Conservation (phyloP, 768 basidiomycete genomes). For the Podaxis pistillaris region DNA sequence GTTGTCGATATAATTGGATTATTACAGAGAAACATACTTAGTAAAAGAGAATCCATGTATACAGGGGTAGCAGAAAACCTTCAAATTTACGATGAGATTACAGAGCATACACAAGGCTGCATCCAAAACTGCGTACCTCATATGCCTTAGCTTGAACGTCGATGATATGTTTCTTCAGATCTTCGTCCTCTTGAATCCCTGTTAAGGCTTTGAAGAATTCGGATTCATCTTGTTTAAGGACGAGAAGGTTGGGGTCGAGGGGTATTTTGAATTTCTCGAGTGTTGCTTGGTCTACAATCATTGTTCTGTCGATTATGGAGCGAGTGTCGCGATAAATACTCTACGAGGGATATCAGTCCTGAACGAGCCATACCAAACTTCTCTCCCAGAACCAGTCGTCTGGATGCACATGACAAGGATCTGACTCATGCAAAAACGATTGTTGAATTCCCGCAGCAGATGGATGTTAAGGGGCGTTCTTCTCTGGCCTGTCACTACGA, state of each 20-base stretch:
- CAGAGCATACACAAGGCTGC: constrained; percentile 22
- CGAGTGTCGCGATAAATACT: no score
- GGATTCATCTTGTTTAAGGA: background rate
- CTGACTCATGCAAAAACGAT: no score
- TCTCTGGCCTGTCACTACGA: no score
- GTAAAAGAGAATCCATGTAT: constrained; percentile 35
- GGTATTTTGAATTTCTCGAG: background rate
- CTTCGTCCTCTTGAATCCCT: constrained; percentile 32
- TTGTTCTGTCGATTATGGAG: no score
- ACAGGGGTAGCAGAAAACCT: constrained; percentile 29
- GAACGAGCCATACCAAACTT: no score
- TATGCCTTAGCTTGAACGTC: constrained; percentile 35
- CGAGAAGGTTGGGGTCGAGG: background rate
- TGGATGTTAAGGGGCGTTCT: no score
- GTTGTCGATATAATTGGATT: background rate
- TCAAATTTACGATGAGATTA: background rate
- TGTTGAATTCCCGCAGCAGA: no score
- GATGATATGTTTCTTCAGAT: constrained; percentile 37
- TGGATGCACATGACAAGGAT: no score
- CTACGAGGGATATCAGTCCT: no score
- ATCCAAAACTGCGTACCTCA: constrained; percentile 30
- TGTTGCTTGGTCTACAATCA: no score
- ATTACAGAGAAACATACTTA: constrained; percentile 20
- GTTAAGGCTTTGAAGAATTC: constrained; percentile 18
- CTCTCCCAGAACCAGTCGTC: no score